These are phyloP conservation scores for Leccinum insolens DNA, from an alignment of 1,284 basidiomycete genomes.

Conservation along the genomic window DNA sequence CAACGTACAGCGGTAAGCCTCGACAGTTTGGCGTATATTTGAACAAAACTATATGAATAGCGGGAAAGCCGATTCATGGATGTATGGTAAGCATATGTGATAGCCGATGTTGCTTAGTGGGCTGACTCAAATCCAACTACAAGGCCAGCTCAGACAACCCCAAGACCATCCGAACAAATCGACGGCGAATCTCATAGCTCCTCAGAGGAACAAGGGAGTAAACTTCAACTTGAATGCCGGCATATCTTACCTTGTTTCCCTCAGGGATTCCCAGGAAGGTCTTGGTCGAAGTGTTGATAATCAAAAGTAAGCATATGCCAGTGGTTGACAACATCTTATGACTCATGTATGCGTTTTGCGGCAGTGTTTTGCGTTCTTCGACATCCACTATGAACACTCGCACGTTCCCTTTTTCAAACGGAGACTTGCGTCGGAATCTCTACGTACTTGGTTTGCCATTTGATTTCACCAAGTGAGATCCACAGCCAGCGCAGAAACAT, in stretches of 20 bases:
- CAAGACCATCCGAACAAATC: conserved; percentile 12
- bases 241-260: conserved; percentile 16
- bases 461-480: conserved; percentile 67
- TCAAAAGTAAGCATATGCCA: conserved; percentile 11
- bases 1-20: conserved; percentile 20
- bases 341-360: conserved; percentile 34
- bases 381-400: conserved; percentile 18
- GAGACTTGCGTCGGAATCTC: conserved; percentile 70
- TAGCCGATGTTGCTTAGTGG: neutral
- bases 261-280: conserved; percentile 17
- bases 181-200: neutral
- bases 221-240: neutral
- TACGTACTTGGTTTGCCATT: conserved; percentile 81
- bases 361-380: conserved; percentile 34
- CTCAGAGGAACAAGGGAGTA: conserved; percentile 18
- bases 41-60: conserved; percentile 1
- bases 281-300: conserved; percentile 4
- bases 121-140: conserved; percentile 8
- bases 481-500: neutral
- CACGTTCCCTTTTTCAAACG: conserved; percentile 33
- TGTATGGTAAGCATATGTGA: conserved; percentile 18
- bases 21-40: neutral
- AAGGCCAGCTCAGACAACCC: conserved; percentile 20
- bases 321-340: neutral
- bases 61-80: conserved; percentile 12